Evolutionary conservation across 352 stramenopile genomes (phyloP), one percentile per base, ranked within the genome.

Genomic region (Globisporangium paroecandrum): DNA sequence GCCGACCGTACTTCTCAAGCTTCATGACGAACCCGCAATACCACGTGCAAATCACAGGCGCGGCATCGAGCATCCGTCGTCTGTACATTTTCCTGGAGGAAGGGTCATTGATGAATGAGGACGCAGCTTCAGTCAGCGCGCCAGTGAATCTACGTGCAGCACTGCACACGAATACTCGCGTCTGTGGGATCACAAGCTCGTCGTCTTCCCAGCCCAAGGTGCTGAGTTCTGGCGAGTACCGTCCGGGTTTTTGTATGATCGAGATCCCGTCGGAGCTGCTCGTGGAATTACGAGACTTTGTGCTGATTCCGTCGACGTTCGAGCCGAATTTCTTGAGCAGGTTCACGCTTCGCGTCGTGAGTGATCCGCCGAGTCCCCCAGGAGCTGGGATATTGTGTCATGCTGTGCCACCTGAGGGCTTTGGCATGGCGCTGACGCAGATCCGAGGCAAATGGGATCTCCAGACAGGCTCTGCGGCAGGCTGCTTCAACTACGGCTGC

Each of bases 11-110:
- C 66, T 89, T 87, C 65, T 77, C 81, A 56, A 89, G 77, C 47
- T 95, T 95, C 58, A 90, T 93, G 82, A 77, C 84, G 60, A 95
- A 95, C 58, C 87, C 87, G 3, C 87, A 95, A 71, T 81, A 89
- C 65, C 81, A 91, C 69, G 49, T 89, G 27, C 66, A 83, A 47
- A 43, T 81, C 27, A 70, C 62, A 61, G 24, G 36, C 22, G 25
- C 25, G 20, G 0, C 25, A 3, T 2, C 73, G 4, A 51, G 66
- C 3, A 77, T 76, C 13, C 69, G 58, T 9, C 82, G 72, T 12
- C 63, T 93, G n/a, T 85, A 79, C 27, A 27, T 93, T 18, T 87
- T 91, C 58, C 68, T 93, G 29, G 77, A 87, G 54, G 82, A 77
- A 10, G 82, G 87, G 54, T 74, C 69, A 8, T 79, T 87, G 32